Conservation (phyloP, 768 basidiomycete species). For the Hemileccinum rubropunctum region DNA sequence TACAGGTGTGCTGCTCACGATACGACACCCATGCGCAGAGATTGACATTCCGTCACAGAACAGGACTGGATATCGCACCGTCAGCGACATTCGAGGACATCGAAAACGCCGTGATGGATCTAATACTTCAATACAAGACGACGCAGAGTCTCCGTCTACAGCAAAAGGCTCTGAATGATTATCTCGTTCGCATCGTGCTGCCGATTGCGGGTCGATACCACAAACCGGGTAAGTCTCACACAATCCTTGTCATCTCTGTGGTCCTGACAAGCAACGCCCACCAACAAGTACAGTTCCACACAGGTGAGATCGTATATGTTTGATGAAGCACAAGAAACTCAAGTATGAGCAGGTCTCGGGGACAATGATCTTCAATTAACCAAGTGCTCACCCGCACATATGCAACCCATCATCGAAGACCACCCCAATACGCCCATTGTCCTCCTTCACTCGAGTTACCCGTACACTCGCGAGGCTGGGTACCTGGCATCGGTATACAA, state of each 20-base stretch:
- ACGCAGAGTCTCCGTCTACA: conserved; percentile 48
- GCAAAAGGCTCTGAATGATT: conserved; percentile 65
- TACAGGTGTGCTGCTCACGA: conserved; percentile 39
- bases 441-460: conserved; percentile 75
- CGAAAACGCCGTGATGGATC: conserved; percentile 30
- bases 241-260: neutral
- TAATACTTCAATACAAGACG: conserved; percentile 35
- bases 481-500: conserved; percentile 69
- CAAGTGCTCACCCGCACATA: conserved; percentile 57
- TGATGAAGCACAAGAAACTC: neutral
- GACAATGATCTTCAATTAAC: conserved; percentile 65
- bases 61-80: conserved; percentile 57
- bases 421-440: conserved; percentile 61
- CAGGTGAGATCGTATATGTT: conserved; percentile 33
- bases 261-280: neutral
- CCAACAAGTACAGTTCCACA: conserved; percentile 75
- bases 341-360: conserved; percentile 46
- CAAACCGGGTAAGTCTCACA: conserved; percentile 54
- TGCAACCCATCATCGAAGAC: conserved; percentile 67
- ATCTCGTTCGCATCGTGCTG: conserved; percentile 55
- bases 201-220: conserved; percentile 46
- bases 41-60: conserved; percentile 32
- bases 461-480: conserved; percentile 74
- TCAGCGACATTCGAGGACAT: conserved; percentile 21
- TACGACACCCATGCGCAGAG: neutral